Conservation (phyloP, 352 stramenopile species). For the Pythium utonaiense region DNA sequence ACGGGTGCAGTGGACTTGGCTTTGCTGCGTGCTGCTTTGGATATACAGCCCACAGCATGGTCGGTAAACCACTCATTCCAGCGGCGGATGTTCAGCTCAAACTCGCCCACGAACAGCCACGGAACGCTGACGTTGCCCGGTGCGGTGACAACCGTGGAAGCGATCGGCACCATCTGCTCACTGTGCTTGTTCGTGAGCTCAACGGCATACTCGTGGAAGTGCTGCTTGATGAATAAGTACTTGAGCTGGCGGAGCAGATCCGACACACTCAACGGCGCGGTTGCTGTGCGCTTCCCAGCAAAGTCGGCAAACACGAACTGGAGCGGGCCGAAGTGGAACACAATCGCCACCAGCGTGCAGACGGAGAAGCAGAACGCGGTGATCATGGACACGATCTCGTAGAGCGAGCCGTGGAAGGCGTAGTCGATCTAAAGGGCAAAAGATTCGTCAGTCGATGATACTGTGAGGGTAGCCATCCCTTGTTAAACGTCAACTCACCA, state of each 20-base stretch:
- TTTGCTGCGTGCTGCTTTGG: constrained; percentile 10
- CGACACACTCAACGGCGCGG: constrained; percentile 1
- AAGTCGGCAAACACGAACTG: constrained; percentile 78
- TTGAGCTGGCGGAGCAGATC: constrained; percentile 19
- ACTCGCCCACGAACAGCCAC: constrained; percentile 50
- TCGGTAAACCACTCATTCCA: constrained; percentile 68
- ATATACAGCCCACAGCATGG: constrained; percentile 26
- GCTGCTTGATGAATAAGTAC: constrained; percentile 23
- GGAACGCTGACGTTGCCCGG: constrained; percentile 35
- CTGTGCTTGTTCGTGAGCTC: constrained; percentile 1
- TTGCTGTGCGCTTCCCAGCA: constrained; percentile 1
- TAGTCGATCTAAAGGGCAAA: constrained; percentile 59
- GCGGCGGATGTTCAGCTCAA: constrained; percentile 55
- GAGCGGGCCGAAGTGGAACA: constrained; percentile 72
- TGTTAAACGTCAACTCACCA: constrained; percentile 35
- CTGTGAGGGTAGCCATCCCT: too few species aligned
- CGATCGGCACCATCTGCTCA: constrained; percentile 1
- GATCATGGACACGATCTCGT: constrained; percentile 58
- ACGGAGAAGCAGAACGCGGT: constrained; percentile 68
- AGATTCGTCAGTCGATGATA: too few species aligned
- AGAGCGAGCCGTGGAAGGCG: constrained; percentile 69
- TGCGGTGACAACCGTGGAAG: not conserved
- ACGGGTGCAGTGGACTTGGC: constrained; percentile 12
- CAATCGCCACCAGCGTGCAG: constrained; percentile 62
- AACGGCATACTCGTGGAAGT: constrained; percentile 28